Base-by-base conservation (phyloP, 2,329 filamentous ascomycete genomes). In the Geosmithia morbida region DNA sequence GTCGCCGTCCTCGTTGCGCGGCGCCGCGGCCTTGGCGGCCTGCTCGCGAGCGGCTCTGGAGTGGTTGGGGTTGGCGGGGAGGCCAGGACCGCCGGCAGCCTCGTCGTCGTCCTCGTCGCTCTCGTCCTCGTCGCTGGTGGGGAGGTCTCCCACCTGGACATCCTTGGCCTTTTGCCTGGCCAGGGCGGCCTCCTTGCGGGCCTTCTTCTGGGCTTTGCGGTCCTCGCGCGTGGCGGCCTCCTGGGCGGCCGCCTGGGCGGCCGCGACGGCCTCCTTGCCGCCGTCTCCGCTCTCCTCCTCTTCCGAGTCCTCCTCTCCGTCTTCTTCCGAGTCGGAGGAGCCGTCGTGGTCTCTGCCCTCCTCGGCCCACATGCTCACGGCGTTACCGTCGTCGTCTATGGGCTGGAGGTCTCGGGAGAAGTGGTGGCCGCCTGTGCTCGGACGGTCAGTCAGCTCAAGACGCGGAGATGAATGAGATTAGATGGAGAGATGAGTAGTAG, bases 41-140 rank as follows among this genome's bases (percentile, higher is more conserved):
- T 81, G 75, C 48, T 75, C 74, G 43, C 79, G 76, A 7, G 79
- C 72, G 7, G 87, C 81, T 64, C 87, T 85, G 52, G 83, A 85
- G 60, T 95, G 89, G 68, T 96, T 96, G 17, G 90, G 88, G 68
- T 96, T 96, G 51, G 85, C 85, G 48, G 87, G 88, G 77, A 86
- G 82, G 51, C 77, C 75, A 11, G 33, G 65, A 18, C 66, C 67
- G 37, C 74, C 71, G 14, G 75, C 72, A 41, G 63, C 64, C n/a
- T 61, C 59, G 18, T 71, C 72, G 45, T 80, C 74, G 18, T 65
- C 65, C 19, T 67, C 67, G 39, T 74, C 71, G 14, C 75, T 72
- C 43, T 64, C 64, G 17, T 61, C 59, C 44, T 78, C 76, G 17
- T 75, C 75, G 4, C 77, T 79, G 53, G 87, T 76, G 3, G 88